Evolutionary conservation across 208 protist genomes (phyloP).

Genomic region (Angomonas deanei): DNA sequence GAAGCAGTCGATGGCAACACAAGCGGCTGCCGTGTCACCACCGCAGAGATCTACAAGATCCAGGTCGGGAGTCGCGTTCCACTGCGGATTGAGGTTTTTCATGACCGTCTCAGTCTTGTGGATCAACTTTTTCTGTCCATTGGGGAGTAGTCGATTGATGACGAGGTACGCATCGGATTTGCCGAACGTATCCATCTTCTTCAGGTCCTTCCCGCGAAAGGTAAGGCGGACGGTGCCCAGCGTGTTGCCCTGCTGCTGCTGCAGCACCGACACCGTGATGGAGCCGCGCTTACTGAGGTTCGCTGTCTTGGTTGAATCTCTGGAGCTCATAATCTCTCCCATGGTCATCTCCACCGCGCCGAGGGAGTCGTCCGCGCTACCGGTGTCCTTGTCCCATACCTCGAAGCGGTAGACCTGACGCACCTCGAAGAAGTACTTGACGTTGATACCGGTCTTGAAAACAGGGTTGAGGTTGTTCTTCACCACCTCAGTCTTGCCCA

Average conservation of each 20-base stretch:
- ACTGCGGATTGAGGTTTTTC: constrained; percentile 34
- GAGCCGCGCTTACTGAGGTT: constrained; percentile 14
- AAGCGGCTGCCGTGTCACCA: constrained; percentile 14
- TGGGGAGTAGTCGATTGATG: constrained; percentile 13
- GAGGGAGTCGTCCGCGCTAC: constrained; percentile 18
- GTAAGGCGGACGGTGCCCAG: constrained; percentile 14
- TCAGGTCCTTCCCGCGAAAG: constrained; percentile 20
- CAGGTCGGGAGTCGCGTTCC: constrained; percentile 18
- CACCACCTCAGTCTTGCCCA: constrained; percentile 24
- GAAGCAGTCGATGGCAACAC: constrained; percentile 24
- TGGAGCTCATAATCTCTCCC: constrained; percentile 17
- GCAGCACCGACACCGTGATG: constrained; percentile 18
- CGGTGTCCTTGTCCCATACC: constrained; percentile 21
- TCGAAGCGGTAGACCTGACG: constrained; percentile 14
- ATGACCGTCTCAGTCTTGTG: constrained; percentile 25
- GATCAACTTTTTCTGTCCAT: constrained; percentile 9
- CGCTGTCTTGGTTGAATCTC: constrained; percentile 11
- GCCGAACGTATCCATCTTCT: constrained; percentile 41
- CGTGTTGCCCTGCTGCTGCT: constrained; percentile 10
- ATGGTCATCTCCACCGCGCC: constrained; percentile 17
- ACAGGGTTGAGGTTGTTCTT: constrained; percentile 34
- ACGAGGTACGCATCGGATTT: constrained; percentile 30
- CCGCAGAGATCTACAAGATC: no score
- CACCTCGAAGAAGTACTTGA: constrained; percentile 35
- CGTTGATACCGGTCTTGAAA: constrained; percentile 14